phyloP scores from a whole-genome alignment of 1,139 yeast genomes.

The Kurtzmaniella quercitrusa region DNA sequence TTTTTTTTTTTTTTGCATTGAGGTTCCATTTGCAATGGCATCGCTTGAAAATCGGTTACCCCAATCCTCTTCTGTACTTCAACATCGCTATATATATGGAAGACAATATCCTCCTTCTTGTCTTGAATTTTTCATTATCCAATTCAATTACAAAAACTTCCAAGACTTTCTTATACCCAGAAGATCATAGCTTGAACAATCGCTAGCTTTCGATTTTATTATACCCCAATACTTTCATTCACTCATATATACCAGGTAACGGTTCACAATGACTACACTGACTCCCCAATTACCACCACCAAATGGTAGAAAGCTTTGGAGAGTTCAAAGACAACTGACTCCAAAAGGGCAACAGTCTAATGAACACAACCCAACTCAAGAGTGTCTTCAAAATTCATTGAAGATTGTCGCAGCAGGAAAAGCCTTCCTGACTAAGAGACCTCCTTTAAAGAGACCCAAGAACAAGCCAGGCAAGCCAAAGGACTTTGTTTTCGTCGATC shows the following conservation, averaged over 20 bases:
- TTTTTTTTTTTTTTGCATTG: not conserved
- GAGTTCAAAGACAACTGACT: constrained; percentile 34
- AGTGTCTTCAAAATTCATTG: constrained; percentile 44
- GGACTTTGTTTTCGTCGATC: constrained; percentile 52
- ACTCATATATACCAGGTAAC: not conserved
- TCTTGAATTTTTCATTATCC: not conserved
- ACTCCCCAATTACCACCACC: constrained; percentile 30
- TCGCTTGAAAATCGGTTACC: not conserved
- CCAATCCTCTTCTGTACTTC: not conserved
- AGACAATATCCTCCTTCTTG: not conserved
- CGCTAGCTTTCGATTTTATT: constrained; percentile 1
- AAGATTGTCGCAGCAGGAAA: constrained; percentile 34
- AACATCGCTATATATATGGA: not conserved
- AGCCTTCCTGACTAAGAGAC: constrained; percentile 35
- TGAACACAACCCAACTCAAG: constrained; percentile 21
- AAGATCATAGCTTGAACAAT: not conserved
- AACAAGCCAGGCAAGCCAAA: constrained; percentile 49
- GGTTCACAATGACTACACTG: constrained; percentile 10
- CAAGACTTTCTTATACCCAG: not conserved
- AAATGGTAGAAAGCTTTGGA: constrained; percentile 47
- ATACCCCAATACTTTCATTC: constrained; percentile 4
- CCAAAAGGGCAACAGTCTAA: constrained; percentile 15
- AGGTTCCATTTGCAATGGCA: not conserved
- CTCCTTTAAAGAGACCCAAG: constrained; percentile 48
- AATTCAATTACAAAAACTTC: not conserved